These are phyloP conservation scores for Talaromyces borbonicus DNA, from an alignment of 495 filamentous ascomycete genomes.

Conservation along the genomic window DNA sequence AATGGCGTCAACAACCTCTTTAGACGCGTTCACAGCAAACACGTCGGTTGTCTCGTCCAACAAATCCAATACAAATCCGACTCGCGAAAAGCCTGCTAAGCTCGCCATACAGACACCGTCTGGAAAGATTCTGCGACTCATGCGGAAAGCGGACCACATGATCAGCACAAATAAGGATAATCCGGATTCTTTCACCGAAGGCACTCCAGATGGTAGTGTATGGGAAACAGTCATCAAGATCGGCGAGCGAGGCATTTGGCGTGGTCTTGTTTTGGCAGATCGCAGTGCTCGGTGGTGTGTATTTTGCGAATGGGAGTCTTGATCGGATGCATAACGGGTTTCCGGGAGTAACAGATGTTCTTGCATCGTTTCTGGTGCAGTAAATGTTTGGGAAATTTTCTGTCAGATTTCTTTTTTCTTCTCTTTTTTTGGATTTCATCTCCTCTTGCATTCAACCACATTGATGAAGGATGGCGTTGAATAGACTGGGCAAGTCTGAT, in stretches of 20 bases:
- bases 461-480: background rate
- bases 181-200: slow-evolving; percentile 36
- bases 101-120: slow-evolving; percentile 88
- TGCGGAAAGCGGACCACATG: slow-evolving; percentile 73
- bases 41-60: slow-evolving; percentile 47
- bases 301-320: slow-evolving; percentile 88
- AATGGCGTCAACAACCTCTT: slow-evolving; percentile 28
- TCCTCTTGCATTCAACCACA: background rate
- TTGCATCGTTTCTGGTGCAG: no score
- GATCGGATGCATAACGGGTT: background rate
- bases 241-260: slow-evolving; percentile 82
- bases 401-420: background rate
- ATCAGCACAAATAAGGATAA: slow-evolving; percentile 33
- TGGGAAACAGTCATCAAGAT: slow-evolving; percentile 99
- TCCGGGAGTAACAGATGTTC: no score
- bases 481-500: slow-evolving; percentile 2
- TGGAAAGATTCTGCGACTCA: slow-evolving; percentile 89
- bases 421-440: background rate
- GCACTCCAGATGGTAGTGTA: slow-evolving; percentile 61
- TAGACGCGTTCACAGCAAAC: slow-evolving; percentile 35
- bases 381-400: background rate
- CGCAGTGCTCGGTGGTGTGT: slow-evolving; percentile 96
- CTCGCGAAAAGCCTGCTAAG: slow-evolving; percentile 78
- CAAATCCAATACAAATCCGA: slow-evolving; percentile 28
- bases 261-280: slow-evolving; percentile 89